Conservation (phyloP, 1,139 yeast species). For the Diutina neorugosa region DNA sequence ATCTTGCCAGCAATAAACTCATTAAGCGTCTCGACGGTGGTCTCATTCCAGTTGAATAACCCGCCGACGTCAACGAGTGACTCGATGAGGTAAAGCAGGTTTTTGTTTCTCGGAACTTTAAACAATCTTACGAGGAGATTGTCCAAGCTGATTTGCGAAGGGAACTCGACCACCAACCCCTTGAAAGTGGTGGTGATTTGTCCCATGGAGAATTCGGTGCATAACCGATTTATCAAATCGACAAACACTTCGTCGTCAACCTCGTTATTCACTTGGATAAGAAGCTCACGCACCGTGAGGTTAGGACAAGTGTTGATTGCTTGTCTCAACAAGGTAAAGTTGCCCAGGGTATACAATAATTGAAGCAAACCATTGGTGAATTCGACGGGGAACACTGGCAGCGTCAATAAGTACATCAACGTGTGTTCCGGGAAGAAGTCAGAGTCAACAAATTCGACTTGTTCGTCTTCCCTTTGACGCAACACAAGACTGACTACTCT, state of each 20-base stretch:
- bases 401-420: conserved; percentile 66
- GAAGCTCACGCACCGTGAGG: conserved; percentile 49
- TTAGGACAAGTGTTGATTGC: conserved; percentile 73
- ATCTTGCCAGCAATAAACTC: conserved; percentile 36
- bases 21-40: conserved; percentile 33
- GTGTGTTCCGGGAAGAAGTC: conserved; percentile 44
- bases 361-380: conserved; percentile 43
- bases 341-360: conserved; percentile 25
- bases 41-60: conserved; percentile 46
- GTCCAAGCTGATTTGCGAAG: neutral
- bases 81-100: conserved; percentile 48
- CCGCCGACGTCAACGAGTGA: conserved; percentile 67
- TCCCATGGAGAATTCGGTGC: conserved; percentile 44
- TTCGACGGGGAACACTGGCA: conserved; percentile 67
- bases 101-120: conserved; percentile 5
- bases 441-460: conserved; percentile 12
- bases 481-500: conserved; percentile 36
- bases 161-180: conserved; percentile 6
- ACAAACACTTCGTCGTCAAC: conserved; percentile 14
- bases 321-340: conserved; percentile 62
- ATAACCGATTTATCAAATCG: conserved; percentile 48
- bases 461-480: conserved; percentile 8
- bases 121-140: conserved; percentile 1
- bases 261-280: conserved; percentile 1
- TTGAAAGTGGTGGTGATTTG: conserved; percentile 28